Conservation (phyloP, 345 rosid genomes). For the Capsella bursapastoris region DNA sequence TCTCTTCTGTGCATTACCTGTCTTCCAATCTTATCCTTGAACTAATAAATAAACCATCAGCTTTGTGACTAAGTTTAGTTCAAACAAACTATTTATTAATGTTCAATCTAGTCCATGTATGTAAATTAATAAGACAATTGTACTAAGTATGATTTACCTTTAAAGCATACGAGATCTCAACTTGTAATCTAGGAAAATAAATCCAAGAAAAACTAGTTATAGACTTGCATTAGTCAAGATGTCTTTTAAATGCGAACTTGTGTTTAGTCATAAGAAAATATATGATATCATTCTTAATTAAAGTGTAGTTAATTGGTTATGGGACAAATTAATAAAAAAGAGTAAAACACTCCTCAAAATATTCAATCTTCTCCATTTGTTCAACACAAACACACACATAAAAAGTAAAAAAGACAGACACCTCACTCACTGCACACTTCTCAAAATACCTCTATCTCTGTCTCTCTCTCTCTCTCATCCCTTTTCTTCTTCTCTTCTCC, state of each 20-base stretch:
- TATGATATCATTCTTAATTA: background rate
- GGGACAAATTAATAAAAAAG: background rate
- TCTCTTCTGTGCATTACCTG: constrained; percentile 32
- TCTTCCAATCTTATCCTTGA: constrained; percentile 26
- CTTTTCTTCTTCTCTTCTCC: constrained; percentile 33
- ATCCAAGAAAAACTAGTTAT: background rate
- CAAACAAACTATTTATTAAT: background rate
- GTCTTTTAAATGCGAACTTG: constrained; percentile 9
- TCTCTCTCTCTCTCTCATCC: constrained; percentile 8
- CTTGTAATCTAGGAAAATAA: background rate
- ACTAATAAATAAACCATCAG: constrained; percentile 17
- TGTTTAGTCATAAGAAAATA: background rate
- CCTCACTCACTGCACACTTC: constrained; percentile 44
- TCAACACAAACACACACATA: constrained; percentile 33
- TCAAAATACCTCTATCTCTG: constrained; percentile 33
- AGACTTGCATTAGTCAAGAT: constrained; percentile 17
- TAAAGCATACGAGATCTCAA: background rate
- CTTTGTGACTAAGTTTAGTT: constrained; percentile 14
- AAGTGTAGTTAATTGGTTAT: background rate
- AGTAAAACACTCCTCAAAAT: constrained; percentile 31
- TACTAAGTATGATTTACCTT: background rate
- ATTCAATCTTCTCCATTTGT: constrained; percentile 33
- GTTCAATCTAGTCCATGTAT: background rate
- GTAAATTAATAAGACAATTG: background rate
- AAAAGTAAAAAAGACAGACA: constrained; percentile 41